Base-by-base conservation (phyloP, 2,329 filamentous ascomycete species). In the Madurella mycetomatis region DNA sequence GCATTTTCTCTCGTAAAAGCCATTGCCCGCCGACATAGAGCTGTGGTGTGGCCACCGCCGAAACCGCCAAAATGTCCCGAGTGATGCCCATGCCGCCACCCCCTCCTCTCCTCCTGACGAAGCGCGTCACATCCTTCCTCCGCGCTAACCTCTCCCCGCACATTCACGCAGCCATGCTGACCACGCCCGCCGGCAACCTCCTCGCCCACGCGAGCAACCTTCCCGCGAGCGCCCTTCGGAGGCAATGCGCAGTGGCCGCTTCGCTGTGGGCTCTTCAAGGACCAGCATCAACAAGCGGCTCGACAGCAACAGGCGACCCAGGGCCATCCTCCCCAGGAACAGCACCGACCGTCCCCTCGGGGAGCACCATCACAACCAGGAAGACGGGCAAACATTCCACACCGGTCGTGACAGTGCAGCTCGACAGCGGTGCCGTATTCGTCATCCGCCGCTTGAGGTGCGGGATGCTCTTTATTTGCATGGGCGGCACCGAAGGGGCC, bases 231-330 rank as follows among this genome's bases (percentile, higher is more conserved):
- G 72, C 76, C 17, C 77, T 86, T 40, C 82, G 83, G 63, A 82
- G 80, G 9, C 82, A 85, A 67, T 81, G 80, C 62, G 85, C 83
- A 55, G 80, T 86, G 56, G 83, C 83, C 41, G 80, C 81, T 54
- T 83, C 79, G 5, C 76, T 86, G 17, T 83, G 82, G 73, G 72
- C 76, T 17, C 76, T 84, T 42, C 83, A 86, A 68, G 73, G 77
- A 41, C 70, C 73, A 19, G 71, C 73, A 12, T 39, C 34, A 37
- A 37, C 9, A 11, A 37, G 34, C 34, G 34, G 13, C 13, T 11
- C 34, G 34, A 37, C 11, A 11, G 34, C 34, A 37, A 9, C 34
- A 37, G 34, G 13, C 4, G 34, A 50, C 59, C 43, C 51, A 30
- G 52, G 41, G 25, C 43, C 18, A 37, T 41, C 9, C 19, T 31